Percentiles rank a stretch among this genome's conserved stretches.
Conservation (phyloP, 768 basidiomycete species). For the Podaxis sp. region DNA sequence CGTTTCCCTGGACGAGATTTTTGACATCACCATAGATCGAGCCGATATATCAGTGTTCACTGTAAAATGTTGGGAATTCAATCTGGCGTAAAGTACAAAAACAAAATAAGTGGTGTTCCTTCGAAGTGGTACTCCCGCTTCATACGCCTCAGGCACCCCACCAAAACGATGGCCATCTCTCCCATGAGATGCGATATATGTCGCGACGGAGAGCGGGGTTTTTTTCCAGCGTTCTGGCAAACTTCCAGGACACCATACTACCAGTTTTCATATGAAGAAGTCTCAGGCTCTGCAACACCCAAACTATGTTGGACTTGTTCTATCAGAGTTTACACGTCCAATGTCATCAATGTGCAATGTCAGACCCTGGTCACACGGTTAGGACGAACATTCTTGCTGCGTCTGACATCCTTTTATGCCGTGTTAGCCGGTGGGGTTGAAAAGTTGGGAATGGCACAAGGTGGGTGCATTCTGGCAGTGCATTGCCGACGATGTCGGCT, state of each 20-base stretch:
- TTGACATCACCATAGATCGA: no score
- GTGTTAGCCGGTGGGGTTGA: no score
- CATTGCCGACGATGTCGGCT: no score
- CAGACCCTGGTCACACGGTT: no score
- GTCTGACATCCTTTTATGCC: no score
- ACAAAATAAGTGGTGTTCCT: not conserved
- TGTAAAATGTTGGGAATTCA: not conserved
- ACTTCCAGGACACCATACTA: not conserved
- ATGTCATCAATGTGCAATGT: no score
- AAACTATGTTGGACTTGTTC: no score
- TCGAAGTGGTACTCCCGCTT: not conserved
- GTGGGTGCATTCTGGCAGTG: not conserved
- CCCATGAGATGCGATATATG: not conserved
- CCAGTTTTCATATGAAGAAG: not conserved
- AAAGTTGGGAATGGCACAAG: no score
- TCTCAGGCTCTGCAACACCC: no score
- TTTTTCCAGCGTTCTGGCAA: not conserved
- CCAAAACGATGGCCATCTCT: not conserved
- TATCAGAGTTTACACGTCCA: no score
- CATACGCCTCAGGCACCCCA: not conserved
- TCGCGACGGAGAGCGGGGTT: not conserved
- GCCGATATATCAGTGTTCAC: not conserved
- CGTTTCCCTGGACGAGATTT: no score
- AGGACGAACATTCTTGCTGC: no score
- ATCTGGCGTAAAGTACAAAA: not conserved